Evolutionary conservation across 345 rosid genomes (phyloP).

Genomic region (Moricandia arvensis): DNA sequence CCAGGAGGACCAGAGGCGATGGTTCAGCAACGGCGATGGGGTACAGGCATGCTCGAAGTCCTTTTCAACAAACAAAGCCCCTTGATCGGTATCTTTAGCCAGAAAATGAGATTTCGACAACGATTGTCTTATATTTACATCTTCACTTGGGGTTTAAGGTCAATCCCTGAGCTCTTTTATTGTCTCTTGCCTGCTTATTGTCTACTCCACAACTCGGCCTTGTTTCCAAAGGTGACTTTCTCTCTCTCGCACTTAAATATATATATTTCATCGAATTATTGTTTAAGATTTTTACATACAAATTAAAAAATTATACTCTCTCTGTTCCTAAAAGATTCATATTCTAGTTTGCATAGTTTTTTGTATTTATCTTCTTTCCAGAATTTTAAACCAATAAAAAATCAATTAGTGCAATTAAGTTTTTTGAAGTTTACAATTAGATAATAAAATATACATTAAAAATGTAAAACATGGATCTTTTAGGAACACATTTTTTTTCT

Average conservation of each 20-base stretch:
- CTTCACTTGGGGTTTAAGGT: conserved; percentile 40
- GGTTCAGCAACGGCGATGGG: conserved; percentile 65
- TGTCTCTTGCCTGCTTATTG: conserved; percentile 58
- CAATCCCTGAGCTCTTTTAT: conserved; percentile 63
- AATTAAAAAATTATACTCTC: neutral
- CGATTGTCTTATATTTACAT: conserved; percentile 39
- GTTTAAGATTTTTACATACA: neutral
- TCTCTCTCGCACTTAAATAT: neutral
- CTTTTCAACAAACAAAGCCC: conserved; percentile 46
- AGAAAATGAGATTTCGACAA: conserved; percentile 49
- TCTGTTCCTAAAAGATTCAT: too few species aligned
- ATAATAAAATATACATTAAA: too few species aligned
- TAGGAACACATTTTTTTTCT: too few species aligned
- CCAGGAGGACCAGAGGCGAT: conserved; percentile 36
- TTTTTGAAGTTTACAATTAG: too few species aligned
- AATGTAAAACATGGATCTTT: too few species aligned
- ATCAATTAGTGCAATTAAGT: too few species aligned
- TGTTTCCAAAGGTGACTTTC: conserved; percentile 56
- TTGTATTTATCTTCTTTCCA: too few species aligned
- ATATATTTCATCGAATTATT: neutral
- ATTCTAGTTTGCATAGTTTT: too few species aligned
- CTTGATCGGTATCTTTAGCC: conserved; percentile 22
- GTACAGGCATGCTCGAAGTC: conserved; percentile 58
- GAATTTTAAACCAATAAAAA: too few species aligned
- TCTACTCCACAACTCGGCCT: conserved; percentile 52